These are phyloP conservation scores for Ampelocalamus luodianensis DNA, from an alignment of 176 grass and related monocot genomes.

Conservation along the genomic window DNA sequence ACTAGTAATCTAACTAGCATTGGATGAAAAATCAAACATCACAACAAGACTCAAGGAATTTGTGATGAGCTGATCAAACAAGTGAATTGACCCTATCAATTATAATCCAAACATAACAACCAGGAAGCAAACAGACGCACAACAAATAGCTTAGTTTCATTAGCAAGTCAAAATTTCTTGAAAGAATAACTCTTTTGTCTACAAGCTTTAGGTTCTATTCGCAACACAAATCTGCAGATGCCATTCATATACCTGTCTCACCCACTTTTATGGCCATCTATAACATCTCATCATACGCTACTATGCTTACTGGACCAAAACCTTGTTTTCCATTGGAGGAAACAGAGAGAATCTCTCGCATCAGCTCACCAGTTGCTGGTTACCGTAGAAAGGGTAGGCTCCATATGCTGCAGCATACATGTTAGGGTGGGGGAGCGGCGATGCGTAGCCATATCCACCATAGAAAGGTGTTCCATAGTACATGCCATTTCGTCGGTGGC, in stretches of 20 bases:
- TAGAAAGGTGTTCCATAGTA: constrained; percentile 76
- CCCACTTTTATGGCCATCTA: constrained; percentile 59
- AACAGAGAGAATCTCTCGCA: constrained; percentile 31
- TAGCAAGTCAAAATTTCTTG: constrained; percentile 61
- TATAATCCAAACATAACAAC: not conserved
- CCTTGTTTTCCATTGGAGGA: constrained; percentile 48
- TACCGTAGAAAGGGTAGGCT: constrained; percentile 72
- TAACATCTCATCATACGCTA: constrained; percentile 57
- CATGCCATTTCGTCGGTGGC: constrained; percentile 58
- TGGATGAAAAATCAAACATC: too few relatives aligned
- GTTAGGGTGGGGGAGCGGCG: constrained; percentile 59
- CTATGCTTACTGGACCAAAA: constrained; percentile 60
- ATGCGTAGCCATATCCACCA: constrained; percentile 64
- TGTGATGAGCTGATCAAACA: not conserved
- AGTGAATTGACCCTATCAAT: not conserved
- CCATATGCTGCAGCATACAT: constrained; percentile 68
- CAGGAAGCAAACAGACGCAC: constrained; percentile 14
- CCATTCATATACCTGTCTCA: constrained; percentile 58
- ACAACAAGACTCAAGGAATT: too few relatives aligned
- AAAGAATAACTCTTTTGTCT: constrained; percentile 56
- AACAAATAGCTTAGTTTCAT: constrained; percentile 48
- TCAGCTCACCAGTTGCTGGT: constrained; percentile 81
- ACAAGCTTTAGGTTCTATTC: constrained; percentile 53
- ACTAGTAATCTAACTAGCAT: too few relatives aligned
- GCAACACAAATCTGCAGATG: constrained; percentile 50